Evolutionary conservation across 306 rosid genomes (phyloP), one percentile per base, ranked within the genome.

Genomic region (Rubus idaeus): DNA sequence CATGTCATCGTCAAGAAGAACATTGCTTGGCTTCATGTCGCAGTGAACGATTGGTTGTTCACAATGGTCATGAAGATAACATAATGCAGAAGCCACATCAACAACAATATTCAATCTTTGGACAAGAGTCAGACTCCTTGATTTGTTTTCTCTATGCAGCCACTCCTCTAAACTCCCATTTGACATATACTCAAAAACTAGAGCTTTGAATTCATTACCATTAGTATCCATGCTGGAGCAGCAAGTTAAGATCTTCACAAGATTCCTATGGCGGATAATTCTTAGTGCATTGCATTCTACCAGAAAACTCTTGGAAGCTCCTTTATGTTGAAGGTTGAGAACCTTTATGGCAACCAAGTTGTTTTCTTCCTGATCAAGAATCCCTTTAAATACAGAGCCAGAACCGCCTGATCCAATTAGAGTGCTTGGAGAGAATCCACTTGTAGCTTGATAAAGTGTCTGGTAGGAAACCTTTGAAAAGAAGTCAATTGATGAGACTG

Each of bases 291-390:
- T 53, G 73, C 91, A 83, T 79, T 88, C 88, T 0, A 69, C 80
- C 10, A 68, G 58, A 75, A 88, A 85, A 47, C 88, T 85, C 55
- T 79, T 85, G 20, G 70, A 78, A 42, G 87, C 91, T 46, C 87
- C 88, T 55, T 37, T 78, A 52, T 71, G 83, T 61, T 75, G 62
- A 80, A 82, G 86, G 79, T 84, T 74, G 14, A 88, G 58, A 26
- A 88, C 87, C 74, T 86, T 88, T 47, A 86, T 21, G 12, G 89
- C 89, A 10, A 86, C 75, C 14, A 8, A 0, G 7, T 0, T 37
- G 23, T 71, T 18, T 68, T 56, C 78, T 40, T 76, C 56, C 14
- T 20, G 7, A 30, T 74, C 41, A 68, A 86, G 86, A n/a, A n/a
- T 17, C n/a, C 82, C 88, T 61, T 71, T 80, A 37, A 82, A 88